Evolutionary conservation across 2,329 filamentous ascomycete genomes (phyloP), one percentile per base, ranked within the genome.

Genomic region (Xylaria sp.): DNA sequence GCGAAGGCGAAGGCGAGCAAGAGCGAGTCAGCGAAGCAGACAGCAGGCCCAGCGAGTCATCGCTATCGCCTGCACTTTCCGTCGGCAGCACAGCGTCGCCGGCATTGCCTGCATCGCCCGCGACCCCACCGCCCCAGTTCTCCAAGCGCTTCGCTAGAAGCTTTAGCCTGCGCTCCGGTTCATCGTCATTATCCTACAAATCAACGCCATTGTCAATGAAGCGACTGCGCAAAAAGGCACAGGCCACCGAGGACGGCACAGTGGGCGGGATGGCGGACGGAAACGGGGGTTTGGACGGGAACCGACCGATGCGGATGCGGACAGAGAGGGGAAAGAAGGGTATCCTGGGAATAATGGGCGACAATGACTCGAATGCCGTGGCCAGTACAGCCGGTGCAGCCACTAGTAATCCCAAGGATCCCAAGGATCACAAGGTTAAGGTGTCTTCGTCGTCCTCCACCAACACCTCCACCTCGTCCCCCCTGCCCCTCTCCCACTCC

Each of bases 71-170:
- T 55, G 73, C 72, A 32, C 69, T 79, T 18, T 77, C 76, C 18
- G 74, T 77, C 40, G 72, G 74, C 68, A 74, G 75, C 60, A 76
- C 75, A 3, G 72, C 74, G 27, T 65, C 68, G 23, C 64, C 65
- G 6, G 32, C 50, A 37, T 44, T 59, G 35, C 75, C 76, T 60
- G 74, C 72, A 51, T 76, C 77, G 13, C 77, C 76, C 44, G 72
- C 68, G 5, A 78, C 77, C 0, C 77, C 77, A 37, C 73, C 75
- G 47, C 68, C 74, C 35, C 72, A 73, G 44, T 78, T 78, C 63
- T 71, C 76, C 18, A 76, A 73, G 51, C 75, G 72, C 25, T 74
- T 78, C 62, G 71, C 65, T 18, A 74, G 76, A 60, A 73, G 74
- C 21, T 76, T 77, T 60, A 76, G 74, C 69, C 67, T 77, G 32